Evolutionary conservation across 2,329 filamentous ascomycete species (phyloP).

Genomic region (Erysiphe pulchra): DNA sequence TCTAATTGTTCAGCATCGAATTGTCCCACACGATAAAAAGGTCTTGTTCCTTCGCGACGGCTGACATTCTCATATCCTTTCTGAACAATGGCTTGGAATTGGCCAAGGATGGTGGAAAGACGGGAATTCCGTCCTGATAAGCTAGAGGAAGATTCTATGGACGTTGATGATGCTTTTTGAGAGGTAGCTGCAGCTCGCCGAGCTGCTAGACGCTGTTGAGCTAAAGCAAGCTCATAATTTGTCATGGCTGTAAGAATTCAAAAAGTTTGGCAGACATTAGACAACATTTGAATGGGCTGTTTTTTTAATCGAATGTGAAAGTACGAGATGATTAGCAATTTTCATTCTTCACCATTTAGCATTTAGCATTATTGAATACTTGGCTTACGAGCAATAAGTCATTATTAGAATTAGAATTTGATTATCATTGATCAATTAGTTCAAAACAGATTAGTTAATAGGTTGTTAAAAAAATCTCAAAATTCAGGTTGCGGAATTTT

Average conservation of each 20-base stretch:
- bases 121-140: slow-evolving; percentile 28
- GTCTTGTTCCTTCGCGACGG: slow-evolving; percentile 52
- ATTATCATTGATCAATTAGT: too few species aligned
- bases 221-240: slow-evolving; percentile 42
- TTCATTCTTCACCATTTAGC: too few species aligned
- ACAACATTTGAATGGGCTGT: too few species aligned
- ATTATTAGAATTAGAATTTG: too few species aligned
- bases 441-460: too few species aligned
- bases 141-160: slow-evolving; percentile 24
- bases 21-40: slow-evolving; percentile 81
- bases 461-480: too few species aligned
- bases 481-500: too few species aligned
- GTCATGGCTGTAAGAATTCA: slow-evolving; percentile 5
- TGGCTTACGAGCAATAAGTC: too few species aligned
- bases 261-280: too few species aligned
- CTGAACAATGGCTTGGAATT: slow-evolving; percentile 22
- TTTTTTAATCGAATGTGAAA: too few species aligned
- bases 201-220: slow-evolving; percentile 63
- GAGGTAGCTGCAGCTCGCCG: slow-evolving; percentile 50
- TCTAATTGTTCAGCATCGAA: slow-evolving; percentile 89
- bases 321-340: too few species aligned
- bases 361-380: too few species aligned
- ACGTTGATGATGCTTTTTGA: slow-evolving; percentile 24
- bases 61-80: slow-evolving; percentile 44
- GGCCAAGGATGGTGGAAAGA: slow-evolving; percentile 36